Evolutionary conservation across 371 early-diverging fungal genomes (phyloP).

Genomic region (Circinella minor): DNA sequence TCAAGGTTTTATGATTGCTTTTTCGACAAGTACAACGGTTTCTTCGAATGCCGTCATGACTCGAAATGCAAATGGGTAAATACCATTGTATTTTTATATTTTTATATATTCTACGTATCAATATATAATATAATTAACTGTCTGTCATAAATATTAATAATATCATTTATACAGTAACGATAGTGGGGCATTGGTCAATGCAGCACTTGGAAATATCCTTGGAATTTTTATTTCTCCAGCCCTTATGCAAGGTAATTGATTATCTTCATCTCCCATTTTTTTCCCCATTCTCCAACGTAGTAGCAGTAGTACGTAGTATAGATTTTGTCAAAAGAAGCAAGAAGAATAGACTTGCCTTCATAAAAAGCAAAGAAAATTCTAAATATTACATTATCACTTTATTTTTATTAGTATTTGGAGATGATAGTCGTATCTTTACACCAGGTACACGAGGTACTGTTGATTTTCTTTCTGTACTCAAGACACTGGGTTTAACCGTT

Average conservation of each 20-base stretch:
- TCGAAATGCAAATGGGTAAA: constrained; percentile 56
- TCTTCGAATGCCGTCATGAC: constrained; percentile 85
- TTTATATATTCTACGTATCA: no score
- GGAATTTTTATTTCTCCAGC: constrained; percentile 73
- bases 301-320: not conserved
- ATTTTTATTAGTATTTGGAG: constrained; percentile 33
- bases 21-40: constrained; percentile 77
- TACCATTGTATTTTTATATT: no score
- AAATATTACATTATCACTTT: no score
- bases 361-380: no score
- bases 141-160: no score
- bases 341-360: no score
- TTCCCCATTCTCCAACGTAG: constrained; percentile 32
- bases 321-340: no score
- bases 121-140: no score
- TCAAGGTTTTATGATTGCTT: constrained; percentile 70
- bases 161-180: constrained; percentile 50
- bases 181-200: constrained; percentile 69
- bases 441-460: constrained; percentile 49
- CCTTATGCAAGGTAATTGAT: constrained; percentile 54
- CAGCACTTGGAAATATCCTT: constrained; percentile 72
- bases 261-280: constrained; percentile 5
- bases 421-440: constrained; percentile 38
- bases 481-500: constrained; percentile 65
- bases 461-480: constrained; percentile 58